Conservation (phyloP, 371 early-diverging fungal species). For the Mortierella sp. region DNA sequence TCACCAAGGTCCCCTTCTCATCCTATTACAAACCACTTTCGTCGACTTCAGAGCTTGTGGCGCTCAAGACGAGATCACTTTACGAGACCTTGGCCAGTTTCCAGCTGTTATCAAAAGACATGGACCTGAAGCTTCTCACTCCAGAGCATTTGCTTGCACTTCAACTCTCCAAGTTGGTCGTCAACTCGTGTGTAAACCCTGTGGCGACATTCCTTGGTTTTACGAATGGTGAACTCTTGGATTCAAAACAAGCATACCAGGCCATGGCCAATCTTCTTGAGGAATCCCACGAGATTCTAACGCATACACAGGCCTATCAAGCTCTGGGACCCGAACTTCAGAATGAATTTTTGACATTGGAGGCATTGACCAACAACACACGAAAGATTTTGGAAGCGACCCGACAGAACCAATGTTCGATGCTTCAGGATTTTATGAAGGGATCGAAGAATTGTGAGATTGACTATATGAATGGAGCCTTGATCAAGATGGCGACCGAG, state of each 20-base stretch:
- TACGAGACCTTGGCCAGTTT: constrained; percentile 32
- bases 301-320: constrained; percentile 24
- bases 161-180: constrained; percentile 42
- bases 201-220: constrained; percentile 33
- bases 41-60: constrained; percentile 7
- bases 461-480: constrained; percentile 48
- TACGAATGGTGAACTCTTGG: constrained; percentile 26
- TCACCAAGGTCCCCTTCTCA: constrained; percentile 20
- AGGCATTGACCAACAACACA: constrained; percentile 35
- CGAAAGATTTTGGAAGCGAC: constrained; percentile 28
- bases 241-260: constrained; percentile 10
- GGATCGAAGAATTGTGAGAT: constrained; percentile 40
- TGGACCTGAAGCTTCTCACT: constrained; percentile 21
- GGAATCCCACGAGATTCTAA: constrained; percentile 30
- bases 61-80: constrained; percentile 29
- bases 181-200: constrained; percentile 46
- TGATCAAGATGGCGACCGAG: constrained; percentile 42
- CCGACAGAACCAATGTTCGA: constrained; percentile 33
- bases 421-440: constrained; percentile 37
- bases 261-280: constrained; percentile 32
- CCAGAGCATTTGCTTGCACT: constrained; percentile 36
- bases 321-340: constrained; percentile 11
- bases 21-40: constrained; percentile 22
- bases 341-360: constrained; percentile 25
- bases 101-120: constrained; percentile 14